phyloP scores from a whole-genome alignment of 495 filamentous ascomycete genomes.

The Cairneyella variabilis region DNA sequence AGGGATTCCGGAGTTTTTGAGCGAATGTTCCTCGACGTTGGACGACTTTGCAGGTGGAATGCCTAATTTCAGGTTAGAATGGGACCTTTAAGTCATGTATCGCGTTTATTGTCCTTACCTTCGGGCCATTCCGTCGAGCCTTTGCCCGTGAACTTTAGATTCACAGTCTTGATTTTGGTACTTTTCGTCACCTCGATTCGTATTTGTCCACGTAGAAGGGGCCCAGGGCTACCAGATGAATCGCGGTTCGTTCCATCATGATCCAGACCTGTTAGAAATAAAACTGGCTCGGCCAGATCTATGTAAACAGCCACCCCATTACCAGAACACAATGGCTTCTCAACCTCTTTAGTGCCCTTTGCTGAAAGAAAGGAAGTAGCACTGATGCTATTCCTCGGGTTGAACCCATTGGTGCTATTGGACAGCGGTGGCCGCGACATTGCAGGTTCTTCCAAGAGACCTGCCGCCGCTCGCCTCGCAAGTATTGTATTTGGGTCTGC shows the following conservation, averaged over 20 bases:
- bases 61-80: constrained; percentile 41
- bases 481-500: constrained; percentile 21
- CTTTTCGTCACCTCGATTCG: constrained; percentile 81
- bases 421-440: constrained; percentile 11
- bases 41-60: constrained; percentile 88
- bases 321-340: constrained; percentile 70
- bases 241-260: constrained; percentile 42
- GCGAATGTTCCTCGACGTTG: constrained; percentile 73
- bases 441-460: constrained; percentile 3
- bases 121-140: constrained; percentile 96
- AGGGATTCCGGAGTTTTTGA: constrained; percentile 72
- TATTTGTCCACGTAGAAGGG: constrained; percentile 82
- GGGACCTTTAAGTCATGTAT: not conserved
- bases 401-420: not conserved
- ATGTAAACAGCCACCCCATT: constrained; percentile 71
- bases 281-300: constrained; percentile 78
- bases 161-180: constrained; percentile 92
- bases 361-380: constrained; percentile 31
- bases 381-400: constrained; percentile 25
- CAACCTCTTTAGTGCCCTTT: constrained; percentile 30
- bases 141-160: constrained; percentile 78
- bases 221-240: constrained; percentile 43
- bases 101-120: constrained; percentile 54
- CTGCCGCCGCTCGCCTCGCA: constrained; percentile 10
- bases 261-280: constrained; percentile 90